phyloP scores from a whole-genome alignment of 176 grass and related monocot genomes.

The Oryza glaberrima region DNA sequence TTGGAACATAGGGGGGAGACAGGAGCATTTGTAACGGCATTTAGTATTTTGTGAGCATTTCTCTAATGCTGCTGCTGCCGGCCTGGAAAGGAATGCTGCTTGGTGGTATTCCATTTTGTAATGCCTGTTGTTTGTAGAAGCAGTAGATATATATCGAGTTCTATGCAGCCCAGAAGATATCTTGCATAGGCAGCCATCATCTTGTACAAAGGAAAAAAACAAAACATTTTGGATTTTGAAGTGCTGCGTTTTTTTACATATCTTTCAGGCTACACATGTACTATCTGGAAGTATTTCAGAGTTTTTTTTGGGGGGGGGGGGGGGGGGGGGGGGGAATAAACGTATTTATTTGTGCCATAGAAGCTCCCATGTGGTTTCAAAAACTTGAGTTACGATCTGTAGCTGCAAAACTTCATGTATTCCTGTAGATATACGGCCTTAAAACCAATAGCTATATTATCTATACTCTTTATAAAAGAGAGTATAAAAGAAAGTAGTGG shows the following conservation, averaged over 20 bases:
- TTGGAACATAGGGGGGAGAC: slow-evolving; percentile 11
- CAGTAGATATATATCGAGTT: slow-evolving; percentile 23
- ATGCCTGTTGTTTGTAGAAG: slow-evolving; percentile 34
- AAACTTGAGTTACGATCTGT: no score
- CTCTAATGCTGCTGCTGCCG: slow-evolving; percentile 1
- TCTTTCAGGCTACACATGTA: not conserved
- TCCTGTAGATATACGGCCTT: no score
- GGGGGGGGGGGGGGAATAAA: no score
- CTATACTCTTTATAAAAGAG: no score
- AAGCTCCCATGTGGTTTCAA: no score
- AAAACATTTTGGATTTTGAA: not conserved
- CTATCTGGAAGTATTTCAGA: not conserved
- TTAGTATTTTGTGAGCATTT: not conserved
- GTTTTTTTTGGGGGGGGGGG: no score
- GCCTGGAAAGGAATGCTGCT: not conserved
- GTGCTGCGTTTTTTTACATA: not conserved
- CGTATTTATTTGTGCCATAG: no score
- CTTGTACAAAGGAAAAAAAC: slow-evolving; percentile 23
- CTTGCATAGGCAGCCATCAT: not conserved
- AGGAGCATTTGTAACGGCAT: not conserved
- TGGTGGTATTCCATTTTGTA: slow-evolving; percentile 13
- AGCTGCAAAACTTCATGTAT: no score
- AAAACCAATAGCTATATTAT: no score
- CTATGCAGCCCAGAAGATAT: not conserved
- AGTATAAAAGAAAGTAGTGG: no score